Conservation (phyloP, 176 grass and related monocot species). For the Oryza meyeriana region DNA sequence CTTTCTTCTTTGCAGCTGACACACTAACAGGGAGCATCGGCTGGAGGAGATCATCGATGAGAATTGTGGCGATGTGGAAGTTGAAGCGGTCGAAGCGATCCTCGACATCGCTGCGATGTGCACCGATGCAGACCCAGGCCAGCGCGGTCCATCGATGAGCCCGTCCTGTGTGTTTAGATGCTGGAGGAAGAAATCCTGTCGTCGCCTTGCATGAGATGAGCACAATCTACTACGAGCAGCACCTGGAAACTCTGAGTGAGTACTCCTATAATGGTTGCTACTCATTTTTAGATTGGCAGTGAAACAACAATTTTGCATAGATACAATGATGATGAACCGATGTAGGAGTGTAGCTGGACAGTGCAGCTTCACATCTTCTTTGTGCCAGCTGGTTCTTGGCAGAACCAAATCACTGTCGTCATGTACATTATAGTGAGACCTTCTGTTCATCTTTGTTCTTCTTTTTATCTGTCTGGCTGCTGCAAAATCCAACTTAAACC, state of each 20-base stretch:
- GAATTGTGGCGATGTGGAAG: slow-evolving; percentile 58
- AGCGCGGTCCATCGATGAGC: slow-evolving; percentile 78
- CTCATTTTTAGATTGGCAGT: neutral
- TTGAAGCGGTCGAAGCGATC: slow-evolving; percentile 75
- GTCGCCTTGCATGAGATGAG: slow-evolving; percentile 69
- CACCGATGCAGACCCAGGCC: slow-evolving; percentile 60
- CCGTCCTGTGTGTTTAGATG: slow-evolving; percentile 85
- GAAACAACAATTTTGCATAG: slow-evolving; percentile 34
- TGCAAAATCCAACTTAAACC: neutral
- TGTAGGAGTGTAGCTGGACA: slow-evolving; percentile 32
- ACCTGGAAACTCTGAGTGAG: slow-evolving; percentile 67
- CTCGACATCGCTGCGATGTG: slow-evolving; percentile 96
- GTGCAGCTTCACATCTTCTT: neutral
- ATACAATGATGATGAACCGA: slow-evolving; percentile 25
- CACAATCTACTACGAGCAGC: slow-evolving; percentile 69
- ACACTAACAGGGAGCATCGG: slow-evolving; percentile 62
- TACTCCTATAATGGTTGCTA: neutral
- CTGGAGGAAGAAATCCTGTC: slow-evolving; percentile 95
- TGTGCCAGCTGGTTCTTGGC: slow-evolving; percentile 34
- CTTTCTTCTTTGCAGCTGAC: slow-evolving; percentile 55
- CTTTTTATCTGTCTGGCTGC: neutral
- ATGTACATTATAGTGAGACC: slow-evolving; percentile 32
- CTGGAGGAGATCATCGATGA: slow-evolving; percentile 84
- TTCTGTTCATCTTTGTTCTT: neutral
- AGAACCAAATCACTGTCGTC: slow-evolving; percentile 6